Evolutionary conservation across 2,329 filamentous ascomycete genomes (phyloP).

Genomic region (Emydomyces testavorans): DNA sequence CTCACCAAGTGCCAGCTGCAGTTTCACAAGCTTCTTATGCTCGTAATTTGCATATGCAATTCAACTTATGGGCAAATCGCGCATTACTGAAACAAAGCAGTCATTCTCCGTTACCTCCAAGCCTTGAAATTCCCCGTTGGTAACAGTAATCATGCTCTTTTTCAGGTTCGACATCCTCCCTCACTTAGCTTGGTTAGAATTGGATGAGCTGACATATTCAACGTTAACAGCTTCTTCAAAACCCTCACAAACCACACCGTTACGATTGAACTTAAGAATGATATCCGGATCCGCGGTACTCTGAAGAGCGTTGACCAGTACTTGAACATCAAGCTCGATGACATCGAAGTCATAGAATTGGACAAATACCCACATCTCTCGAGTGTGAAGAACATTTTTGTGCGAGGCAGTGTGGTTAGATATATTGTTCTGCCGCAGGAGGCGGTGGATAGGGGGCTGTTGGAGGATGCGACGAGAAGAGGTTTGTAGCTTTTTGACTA

Average conservation of each 20-base stretch:
- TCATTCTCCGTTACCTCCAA: neutral
- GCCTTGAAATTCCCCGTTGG: neutral
- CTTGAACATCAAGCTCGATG: slow-evolving; percentile 97
- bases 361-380: slow-evolving; percentile 86
- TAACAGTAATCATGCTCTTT: slow-evolving; percentile 37
- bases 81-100: no score
- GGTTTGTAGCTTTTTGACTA: no score
- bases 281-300: slow-evolving; percentile 90
- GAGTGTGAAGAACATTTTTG: slow-evolving; percentile 91
- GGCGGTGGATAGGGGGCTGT: slow-evolving; percentile 70
- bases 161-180: slow-evolving; percentile 35
- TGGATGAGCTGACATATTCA: neutral
- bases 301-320: slow-evolving; percentile 98
- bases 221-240: slow-evolving; percentile 72
- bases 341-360: slow-evolving; percentile 85
- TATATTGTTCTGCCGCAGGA: slow-evolving; percentile 79
- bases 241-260: slow-evolving; percentile 95
- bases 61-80: no score
- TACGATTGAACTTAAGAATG: slow-evolving; percentile 98
- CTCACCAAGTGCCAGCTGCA: no score
- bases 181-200: neutral
- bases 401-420: slow-evolving; percentile 80
- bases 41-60: no score
- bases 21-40: no score
- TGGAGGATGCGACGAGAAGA: slow-evolving; percentile 85